phyloP scores from a whole-genome alignment of 768 basidiomycete species.

The Solioccasus polychromus region DNA sequence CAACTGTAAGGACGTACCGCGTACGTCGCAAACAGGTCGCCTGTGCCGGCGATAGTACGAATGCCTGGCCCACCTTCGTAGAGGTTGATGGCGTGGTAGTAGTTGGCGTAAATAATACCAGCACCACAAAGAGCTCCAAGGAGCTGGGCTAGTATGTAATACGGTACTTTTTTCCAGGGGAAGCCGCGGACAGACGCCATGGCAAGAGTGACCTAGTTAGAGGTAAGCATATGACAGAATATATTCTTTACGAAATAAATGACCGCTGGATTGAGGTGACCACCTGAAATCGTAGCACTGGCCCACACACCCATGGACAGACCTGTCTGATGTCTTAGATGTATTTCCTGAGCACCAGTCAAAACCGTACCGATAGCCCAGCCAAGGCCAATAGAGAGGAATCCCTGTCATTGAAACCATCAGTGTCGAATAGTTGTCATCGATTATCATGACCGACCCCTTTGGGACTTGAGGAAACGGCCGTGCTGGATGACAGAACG shows the following conservation, averaged over 20 bases:
- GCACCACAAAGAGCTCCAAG: conserved; percentile 60
- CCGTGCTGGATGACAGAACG: conserved; percentile 44
- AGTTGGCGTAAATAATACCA: conserved; percentile 59
- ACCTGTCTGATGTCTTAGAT: conserved; percentile 29
- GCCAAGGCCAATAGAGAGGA: conserved; percentile 26
- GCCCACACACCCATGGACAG: conserved; percentile 69
- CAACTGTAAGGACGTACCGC: conserved; percentile 38
- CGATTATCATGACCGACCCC: conserved; percentile 44
- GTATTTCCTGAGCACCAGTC: not conserved
- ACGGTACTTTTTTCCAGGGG: conserved; percentile 79
- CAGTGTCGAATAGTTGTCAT: not conserved
- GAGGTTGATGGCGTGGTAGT: conserved; percentile 63
- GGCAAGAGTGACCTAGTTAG: conserved; percentile 61
- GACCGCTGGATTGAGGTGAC: conserved; percentile 74
- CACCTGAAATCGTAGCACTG: conserved; percentile 64
- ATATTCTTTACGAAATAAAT: conserved; percentile 13
- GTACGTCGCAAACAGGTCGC: conserved; percentile 57
- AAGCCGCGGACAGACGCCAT: conserved; percentile 69
- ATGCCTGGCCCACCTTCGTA: conserved; percentile 54
- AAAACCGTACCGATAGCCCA: conserved; percentile 31
- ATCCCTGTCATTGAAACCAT: conserved; percentile 16
- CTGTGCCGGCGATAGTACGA: conserved; percentile 58
- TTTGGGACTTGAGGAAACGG: conserved; percentile 45
- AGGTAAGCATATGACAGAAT: not conserved
- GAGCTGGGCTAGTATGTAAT: conserved; percentile 60